Evolutionary conservation across 78 protist genomes (phyloP).

Genomic region (Dictyostelium capitatum): DNA sequence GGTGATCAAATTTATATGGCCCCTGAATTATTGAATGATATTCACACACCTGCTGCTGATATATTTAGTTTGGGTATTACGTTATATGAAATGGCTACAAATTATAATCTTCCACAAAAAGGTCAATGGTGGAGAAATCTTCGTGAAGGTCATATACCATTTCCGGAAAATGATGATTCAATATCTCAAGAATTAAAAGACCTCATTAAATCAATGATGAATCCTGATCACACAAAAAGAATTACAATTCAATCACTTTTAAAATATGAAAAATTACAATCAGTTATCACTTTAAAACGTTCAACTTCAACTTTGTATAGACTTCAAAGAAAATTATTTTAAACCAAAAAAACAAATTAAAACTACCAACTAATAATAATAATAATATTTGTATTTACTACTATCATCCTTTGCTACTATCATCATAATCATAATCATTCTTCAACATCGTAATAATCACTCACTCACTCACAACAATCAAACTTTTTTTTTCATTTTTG

Average conservation of each 20-base stretch:
- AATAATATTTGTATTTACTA: not conserved
- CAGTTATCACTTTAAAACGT: constrained; percentile 4
- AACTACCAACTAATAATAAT: not conserved
- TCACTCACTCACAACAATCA: no score
- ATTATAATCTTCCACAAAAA: constrained; percentile 32
- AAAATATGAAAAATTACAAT: constrained; percentile 18
- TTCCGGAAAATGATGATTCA: constrained; percentile 6
- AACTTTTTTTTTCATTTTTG: not conserved
- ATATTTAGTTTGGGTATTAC: constrained; percentile 77
- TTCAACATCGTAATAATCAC: no score
- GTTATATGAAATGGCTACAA: constrained; percentile 33
- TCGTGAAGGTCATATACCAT: constrained; percentile 51
- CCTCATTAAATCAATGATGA: constrained; percentile 52
- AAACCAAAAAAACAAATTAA: not conserved
- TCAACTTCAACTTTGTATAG: constrained; percentile 18
- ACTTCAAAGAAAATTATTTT: constrained; percentile 23
- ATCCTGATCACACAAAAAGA: constrained; percentile 50
- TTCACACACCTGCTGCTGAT: constrained; percentile 48
- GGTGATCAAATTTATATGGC: constrained; percentile 81
- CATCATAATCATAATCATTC: no score
- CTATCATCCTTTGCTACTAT: no score
- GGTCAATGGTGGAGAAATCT: constrained; percentile 72
- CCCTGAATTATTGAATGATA: constrained; percentile 45
- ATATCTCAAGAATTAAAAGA: constrained; percentile 23
- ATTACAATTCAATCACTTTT: constrained; percentile 20